Percentiles rank a stretch among this genome's conserved stretches.
These are phyloP conservation scores for Penicillium cosmopolitanum DNA, from an alignment of 495 filamentous ascomycete genomes.

Conservation along the genomic window DNA sequence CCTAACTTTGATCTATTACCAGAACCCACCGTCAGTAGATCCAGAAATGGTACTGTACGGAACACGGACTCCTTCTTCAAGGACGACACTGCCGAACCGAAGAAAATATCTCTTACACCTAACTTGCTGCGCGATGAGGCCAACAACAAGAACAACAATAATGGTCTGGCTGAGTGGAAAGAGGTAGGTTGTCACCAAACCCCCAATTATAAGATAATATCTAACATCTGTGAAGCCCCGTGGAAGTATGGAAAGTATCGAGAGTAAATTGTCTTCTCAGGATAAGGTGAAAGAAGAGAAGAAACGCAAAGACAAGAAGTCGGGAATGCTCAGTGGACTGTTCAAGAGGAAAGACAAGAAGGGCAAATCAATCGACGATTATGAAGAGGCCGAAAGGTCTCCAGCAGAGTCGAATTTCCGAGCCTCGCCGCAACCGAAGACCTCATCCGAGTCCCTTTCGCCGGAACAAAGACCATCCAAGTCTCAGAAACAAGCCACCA, in stretches of 20 bases:
- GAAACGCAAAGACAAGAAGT: conserved; percentile 90
- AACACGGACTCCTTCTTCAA: conserved; percentile 97
- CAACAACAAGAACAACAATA: conserved; percentile 47
- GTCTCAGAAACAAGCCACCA: conserved; percentile 69
- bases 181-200: conserved; percentile 57
- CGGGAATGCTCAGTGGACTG: conserved; percentile 87
- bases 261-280: conserved; percentile 53
- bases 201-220: conserved; percentile 28
- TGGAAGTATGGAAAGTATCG: conserved; percentile 52
- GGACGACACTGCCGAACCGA: conserved; percentile 90
- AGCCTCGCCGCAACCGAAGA: conserved; percentile 55
- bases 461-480: conserved; percentile 52
- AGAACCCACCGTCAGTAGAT: conserved; percentile 65
- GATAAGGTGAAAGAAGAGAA: conserved; percentile 74
- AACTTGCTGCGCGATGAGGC: conserved; percentile 87
- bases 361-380: conserved; percentile 66
- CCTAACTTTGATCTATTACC: conserved; percentile 20
- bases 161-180: conserved; percentile 64
- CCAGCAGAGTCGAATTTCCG: conserved; percentile 56
- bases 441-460: conserved; percentile 51
- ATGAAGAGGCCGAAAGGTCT: conserved; percentile 65
- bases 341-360: conserved; percentile 97
- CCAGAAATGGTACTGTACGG: conserved; percentile 81
- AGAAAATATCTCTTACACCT: conserved; percentile 96
- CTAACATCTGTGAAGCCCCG: conserved; percentile 53